These are phyloP conservation scores for Amanita rimosa DNA, from an alignment of 768 basidiomycete species.

Conservation along the genomic window DNA sequence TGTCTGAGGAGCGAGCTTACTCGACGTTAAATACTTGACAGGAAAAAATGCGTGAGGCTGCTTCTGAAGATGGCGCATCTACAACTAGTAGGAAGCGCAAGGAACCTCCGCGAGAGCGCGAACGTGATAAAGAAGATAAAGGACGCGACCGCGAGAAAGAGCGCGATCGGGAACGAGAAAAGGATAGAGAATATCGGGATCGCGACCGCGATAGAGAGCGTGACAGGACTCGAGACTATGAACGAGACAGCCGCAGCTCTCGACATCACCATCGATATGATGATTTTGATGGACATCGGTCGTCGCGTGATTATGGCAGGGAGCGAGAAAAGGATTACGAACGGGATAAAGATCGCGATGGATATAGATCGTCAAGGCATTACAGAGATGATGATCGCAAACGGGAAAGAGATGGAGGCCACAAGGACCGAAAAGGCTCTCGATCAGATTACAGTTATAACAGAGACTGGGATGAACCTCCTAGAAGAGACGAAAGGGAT, in stretches of 20 bases:
- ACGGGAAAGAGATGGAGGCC: conserved; percentile 37
- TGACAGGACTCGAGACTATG: conserved; percentile 24
- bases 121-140: conserved; percentile 24
- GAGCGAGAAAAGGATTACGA: conserved; percentile 29
- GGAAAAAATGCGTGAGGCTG: conserved; percentile 69
- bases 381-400: conserved; percentile 43
- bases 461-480: conserved; percentile 40
- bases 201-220: conserved; percentile 30
- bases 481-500: conserved; percentile 23
- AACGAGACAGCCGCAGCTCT: conserved; percentile 27
- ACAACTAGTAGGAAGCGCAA: conserved; percentile 74
- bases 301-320: conserved; percentile 28
- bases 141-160: conserved; percentile 19
- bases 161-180: conserved; percentile 25
- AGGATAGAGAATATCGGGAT: conserved; percentile 21
- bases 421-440: conserved; percentile 22
- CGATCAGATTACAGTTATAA: conserved; percentile 23
- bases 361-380: conserved; percentile 34
- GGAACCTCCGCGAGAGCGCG: conserved; percentile 50
- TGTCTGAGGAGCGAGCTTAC: neutral
- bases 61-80: conserved; percentile 78
- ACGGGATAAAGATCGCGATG: conserved; percentile 29
- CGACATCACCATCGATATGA: conserved; percentile 39
- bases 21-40: conserved; percentile 15
- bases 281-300: conserved; percentile 30